phyloP scores from a whole-genome alignment of 495 filamentous ascomycete genomes.

The Amniculicola lignicola region DNA sequence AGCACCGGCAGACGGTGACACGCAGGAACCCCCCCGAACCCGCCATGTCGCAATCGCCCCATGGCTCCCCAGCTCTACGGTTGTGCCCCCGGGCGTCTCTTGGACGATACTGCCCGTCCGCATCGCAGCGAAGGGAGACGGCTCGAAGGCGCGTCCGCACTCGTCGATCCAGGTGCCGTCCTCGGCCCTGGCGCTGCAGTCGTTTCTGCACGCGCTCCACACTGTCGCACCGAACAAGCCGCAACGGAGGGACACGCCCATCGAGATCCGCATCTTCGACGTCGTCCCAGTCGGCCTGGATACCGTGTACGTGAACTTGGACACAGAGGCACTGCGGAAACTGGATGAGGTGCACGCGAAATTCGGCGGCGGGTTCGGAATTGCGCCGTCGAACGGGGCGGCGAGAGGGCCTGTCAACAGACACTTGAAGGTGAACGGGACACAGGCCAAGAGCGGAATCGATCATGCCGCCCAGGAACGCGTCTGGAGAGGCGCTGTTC shows the following conservation, averaged over 20 bases:
- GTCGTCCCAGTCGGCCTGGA: conserved; percentile 76
- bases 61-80: conserved; percentile 60
- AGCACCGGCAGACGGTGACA: not conserved
- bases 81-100: conserved; percentile 57
- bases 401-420: conserved; percentile 38
- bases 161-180: conserved; percentile 83
- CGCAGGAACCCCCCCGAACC: not conserved
- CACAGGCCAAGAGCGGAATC: conserved; percentile 21
- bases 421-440: conserved; percentile 24
- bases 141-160: conserved; percentile 54
- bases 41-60: conserved; percentile 75
- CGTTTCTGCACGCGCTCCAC: conserved; percentile 59
- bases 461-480: conserved; percentile 50
- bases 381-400: conserved; percentile 39
- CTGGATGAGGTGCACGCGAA: conserved; percentile 60
- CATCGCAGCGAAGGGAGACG: conserved; percentile 36
- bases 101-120: conserved; percentile 88
- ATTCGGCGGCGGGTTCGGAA: conserved; percentile 60
- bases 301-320: conserved; percentile 78
- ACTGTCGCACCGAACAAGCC: conserved; percentile 58
- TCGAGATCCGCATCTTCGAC: conserved; percentile 80
- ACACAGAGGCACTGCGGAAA: conserved; percentile 66
- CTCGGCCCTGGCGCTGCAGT: conserved; percentile 70
- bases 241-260: conserved; percentile 44
- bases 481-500: conserved; percentile 70